Base-by-base conservation (phyloP, 495 filamentous ascomycete species). In the Xylaria cubensis region DNA sequence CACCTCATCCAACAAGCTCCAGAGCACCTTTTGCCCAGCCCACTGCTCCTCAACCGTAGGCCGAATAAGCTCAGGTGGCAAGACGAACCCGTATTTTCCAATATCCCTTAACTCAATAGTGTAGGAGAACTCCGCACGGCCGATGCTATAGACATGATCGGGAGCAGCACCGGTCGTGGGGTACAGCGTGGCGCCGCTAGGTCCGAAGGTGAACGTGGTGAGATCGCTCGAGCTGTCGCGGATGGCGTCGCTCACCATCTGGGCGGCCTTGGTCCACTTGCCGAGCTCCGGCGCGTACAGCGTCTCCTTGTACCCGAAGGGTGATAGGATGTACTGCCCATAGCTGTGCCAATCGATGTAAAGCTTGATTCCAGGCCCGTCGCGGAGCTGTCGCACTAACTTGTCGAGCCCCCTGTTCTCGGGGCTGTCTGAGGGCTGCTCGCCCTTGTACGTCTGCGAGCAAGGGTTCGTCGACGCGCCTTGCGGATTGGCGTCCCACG, bases 261-360 rank as follows among this genome's bases (percentile, higher is more conserved):
- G 55, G 41, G 80, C 77, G 44, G 76, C 77, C 21, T 74, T 77
- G 39, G 76, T 77, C 76, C 85, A 87, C 36, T 81, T 81, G 64
- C 84, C 85, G 44, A 84, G 82, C 69, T 85, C 84, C 9, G 84
- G 71, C 56, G 62, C 72, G 41, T 73, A 76, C 17, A 71, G 53
- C 44, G 51, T 76, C 74, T 76, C 80, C 70, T 75, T 67, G 51
- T 68, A 68, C 21, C 74, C 69, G 55, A 69, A 68, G 6, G 71
- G 72, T 4, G 72, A 72, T 13, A 75, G 65, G 56, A 77, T 76
- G 44, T 74, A 74, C 58, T 88, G 86, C 5, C 78, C 79, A 74
- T 87, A 88, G 44, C 82, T 81, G 73, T 88, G 86, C 74, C 81
- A 82, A 70, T 88, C 86, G 70, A 87, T 84, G 75, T 79, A 88